Percentiles rank a stretch among this genome's conserved stretches.
phyloP scores from a whole-genome alignment of 495 filamentous ascomycete species.

The Staphylotrichum longicolle region DNA sequence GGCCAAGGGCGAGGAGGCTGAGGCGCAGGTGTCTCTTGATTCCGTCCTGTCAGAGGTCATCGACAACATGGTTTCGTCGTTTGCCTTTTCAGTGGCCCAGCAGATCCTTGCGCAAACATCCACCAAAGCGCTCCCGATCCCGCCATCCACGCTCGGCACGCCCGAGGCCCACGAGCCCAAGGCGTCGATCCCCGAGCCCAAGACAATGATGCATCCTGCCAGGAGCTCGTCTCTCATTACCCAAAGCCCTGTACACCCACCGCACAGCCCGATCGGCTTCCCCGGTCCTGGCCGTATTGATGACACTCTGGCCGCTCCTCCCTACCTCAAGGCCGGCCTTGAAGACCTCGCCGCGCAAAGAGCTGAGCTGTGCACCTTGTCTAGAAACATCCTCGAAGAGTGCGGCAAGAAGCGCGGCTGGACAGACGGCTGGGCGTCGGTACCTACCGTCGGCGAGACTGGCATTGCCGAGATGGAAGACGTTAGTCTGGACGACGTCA shows the following conservation, averaged over 20 bases:
- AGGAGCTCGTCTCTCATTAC: conserved; percentile 51
- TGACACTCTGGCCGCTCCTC: conserved; percentile 31
- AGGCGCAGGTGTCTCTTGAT: conserved; percentile 24
- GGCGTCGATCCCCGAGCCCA: conserved; percentile 56
- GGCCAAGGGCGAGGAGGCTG: conserved; percentile 27
- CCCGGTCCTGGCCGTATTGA: conserved; percentile 39
- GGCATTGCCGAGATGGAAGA: conserved; percentile 54
- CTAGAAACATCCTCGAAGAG: conserved; percentile 71
- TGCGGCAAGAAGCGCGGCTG: conserved; percentile 72
- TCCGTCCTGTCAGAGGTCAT: conserved; percentile 53
- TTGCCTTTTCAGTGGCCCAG: conserved; percentile 74
- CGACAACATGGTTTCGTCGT: conserved; percentile 80
- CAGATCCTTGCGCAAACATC: conserved; percentile 76
- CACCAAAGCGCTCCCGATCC: conserved; percentile 64
- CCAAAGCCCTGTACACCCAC: conserved; percentile 36
- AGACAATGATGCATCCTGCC: conserved; percentile 62
- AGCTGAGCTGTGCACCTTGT: conserved; percentile 77
- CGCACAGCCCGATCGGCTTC: conserved; percentile 48
- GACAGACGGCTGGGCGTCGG: conserved; percentile 70
- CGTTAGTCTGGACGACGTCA: conserved; percentile 46
- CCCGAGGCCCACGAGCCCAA: conserved; percentile 49
- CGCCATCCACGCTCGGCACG: conserved; percentile 54
- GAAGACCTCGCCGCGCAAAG: conserved; percentile 80
- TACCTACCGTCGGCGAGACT: conserved; percentile 55
- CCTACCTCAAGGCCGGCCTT: conserved; percentile 61